Evolutionary conservation across 2,329 filamentous ascomycete species (phyloP), one percentile per base, ranked within the genome.

Genomic region (Bipolaris zeicola): DNA sequence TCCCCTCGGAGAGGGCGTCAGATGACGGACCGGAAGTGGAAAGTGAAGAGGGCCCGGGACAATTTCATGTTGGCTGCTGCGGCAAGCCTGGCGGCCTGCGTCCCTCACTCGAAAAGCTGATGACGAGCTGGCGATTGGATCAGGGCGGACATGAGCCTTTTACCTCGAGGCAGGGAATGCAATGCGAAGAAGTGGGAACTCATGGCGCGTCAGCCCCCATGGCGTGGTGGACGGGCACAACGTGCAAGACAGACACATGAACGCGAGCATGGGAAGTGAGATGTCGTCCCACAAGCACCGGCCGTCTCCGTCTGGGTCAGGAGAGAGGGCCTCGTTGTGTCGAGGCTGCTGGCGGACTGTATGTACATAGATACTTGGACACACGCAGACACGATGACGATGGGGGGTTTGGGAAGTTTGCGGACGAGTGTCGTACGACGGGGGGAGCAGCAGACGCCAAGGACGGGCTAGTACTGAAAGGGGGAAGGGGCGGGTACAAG

Each of bases 181-280:
- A 71, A 68, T 65, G 69, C 66, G 63, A 58, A 64, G 62, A 66
- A 57, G 48, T 58, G 58, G 63, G 52, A 60, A 52, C 46, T 57
- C 57, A 55, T 59, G 59, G 64, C 54, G 61, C 55, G 68, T 67
- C 69, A 71, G 69, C 64, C 61, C 67, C 61, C 50, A 57, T 58
- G 42, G 61, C 43, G 69, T 62, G 68, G 64, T 60, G 57, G 58
- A 62, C 51, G 63, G 67, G 62, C 45, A 68, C 68, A 73, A 74
- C 71, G 71, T 74, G 71, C 69, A 62, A 72, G 69, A 69, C 69
- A 71, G 68, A 70, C 70, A 73, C 67, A 71, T 67, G 70, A 64
- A 69, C 46, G 65, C 55, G 51, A 44, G 55, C 52, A 57, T 64
- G 66, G 67, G 62, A 67, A 37, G 55, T 47, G 61, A 57, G 53